Evolutionary conservation across 192 early-diverging fungal genomes (phyloP), one percentile per base, ranked within the genome.

Genomic region (Backusella sp.): DNA sequence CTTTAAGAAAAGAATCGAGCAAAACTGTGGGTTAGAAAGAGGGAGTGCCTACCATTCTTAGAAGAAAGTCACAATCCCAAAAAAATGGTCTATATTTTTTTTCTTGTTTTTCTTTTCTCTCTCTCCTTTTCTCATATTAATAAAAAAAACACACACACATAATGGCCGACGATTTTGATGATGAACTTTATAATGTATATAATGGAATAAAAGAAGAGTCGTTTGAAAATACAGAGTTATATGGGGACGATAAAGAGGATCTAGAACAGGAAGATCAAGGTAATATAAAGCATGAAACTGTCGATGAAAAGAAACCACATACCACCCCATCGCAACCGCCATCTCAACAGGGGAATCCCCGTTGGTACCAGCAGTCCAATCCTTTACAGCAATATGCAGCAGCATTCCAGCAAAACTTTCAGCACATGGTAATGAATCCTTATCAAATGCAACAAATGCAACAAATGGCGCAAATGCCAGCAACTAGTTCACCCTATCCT

Each of bases 141-240:
- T 19, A 46, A 52, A 72, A 42, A 23, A 28, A 70, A 70, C 37
- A 39, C 37, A 39, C 37, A 72, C 19, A 30, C 37, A 70, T 32
- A 28, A 76, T 76, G 75, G 36, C 75, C 23, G 75, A 76, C 37
- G 75, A 76, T 76, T 76, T 76, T 32, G 75, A 76, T 59, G 75
- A 76, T 68, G 75, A 76, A 14, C 39, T 76, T 17, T 76, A 76
- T 21, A 76, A 69, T 59, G 75, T 70, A 28, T 76, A 76, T 53
- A 76, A 76, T 70, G 68, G 67, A 30, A 42, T n/a, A 23, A 69
- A 76, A 37, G 75, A 44, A 39, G 68, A 76, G 14, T 36, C 74
- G 0, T 68, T 34, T 68, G 37, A 21, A 26, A 59, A 75, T 11
- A 67, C 36, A n/a, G 74, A 75, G 28, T 30, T 75, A 2, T 75